phyloP scores from a whole-genome alignment of 1,284 basidiomycete species.

The Apiotrichum gamsii region DNA sequence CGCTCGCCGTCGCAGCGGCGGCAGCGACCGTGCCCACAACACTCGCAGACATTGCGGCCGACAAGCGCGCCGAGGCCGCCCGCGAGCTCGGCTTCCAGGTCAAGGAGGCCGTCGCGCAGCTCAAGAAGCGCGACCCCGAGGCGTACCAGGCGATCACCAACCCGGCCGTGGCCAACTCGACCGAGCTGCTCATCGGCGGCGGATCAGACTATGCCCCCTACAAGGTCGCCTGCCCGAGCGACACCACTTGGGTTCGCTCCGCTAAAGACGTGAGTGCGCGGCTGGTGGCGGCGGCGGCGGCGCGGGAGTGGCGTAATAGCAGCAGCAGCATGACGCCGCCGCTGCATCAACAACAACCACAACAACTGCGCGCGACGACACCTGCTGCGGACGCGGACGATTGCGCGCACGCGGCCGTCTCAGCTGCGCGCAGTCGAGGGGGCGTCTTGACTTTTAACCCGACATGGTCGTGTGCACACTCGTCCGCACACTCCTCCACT shows the following conservation, averaged over 20 bases:
- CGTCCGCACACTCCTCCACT: too few relatives aligned
- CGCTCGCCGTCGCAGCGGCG: not conserved
- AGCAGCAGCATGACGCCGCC: too few relatives aligned
- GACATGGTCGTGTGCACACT: too few relatives aligned
- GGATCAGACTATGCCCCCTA: constrained; percentile 37
- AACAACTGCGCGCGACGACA: too few relatives aligned
- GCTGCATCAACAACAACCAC: too few relatives aligned
- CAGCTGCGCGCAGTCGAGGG: too few relatives aligned
- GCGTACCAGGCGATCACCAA: not conserved
- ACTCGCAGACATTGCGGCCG: not conserved
- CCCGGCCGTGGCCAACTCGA: not conserved
- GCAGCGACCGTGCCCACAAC: not conserved
- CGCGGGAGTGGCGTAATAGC: too few relatives aligned
- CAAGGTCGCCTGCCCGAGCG: constrained; percentile 36
- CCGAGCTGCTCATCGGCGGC: constrained; percentile 6
- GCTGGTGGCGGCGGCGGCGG: too few relatives aligned
- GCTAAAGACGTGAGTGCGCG: constrained; percentile 31
- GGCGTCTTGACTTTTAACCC: too few relatives aligned
- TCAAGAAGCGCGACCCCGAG: not conserved
- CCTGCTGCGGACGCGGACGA: too few relatives aligned
- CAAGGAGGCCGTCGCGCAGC: not conserved
- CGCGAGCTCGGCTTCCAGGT: not conserved
- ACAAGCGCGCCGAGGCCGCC: not conserved
- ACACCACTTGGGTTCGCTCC: constrained; percentile 36
- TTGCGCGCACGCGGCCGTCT: too few relatives aligned